phyloP scores from a whole-genome alignment of 176 grass and related monocot genomes.

The Paspalum notatum region DNA sequence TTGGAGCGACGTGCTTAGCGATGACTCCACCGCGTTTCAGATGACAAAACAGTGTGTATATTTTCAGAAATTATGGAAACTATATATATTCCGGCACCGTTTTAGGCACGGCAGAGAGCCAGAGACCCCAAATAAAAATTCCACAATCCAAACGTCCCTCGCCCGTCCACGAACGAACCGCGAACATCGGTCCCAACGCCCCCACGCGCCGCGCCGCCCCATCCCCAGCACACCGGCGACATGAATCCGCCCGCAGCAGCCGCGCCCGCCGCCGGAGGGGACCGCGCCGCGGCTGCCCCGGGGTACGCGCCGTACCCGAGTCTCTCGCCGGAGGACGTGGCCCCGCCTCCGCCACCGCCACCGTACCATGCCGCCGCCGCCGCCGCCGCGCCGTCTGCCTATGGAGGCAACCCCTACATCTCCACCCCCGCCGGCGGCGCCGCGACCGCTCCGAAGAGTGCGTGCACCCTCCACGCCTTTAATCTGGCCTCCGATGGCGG shows the following conservation, averaged over 20 bases:
- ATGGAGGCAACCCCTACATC: slow-evolving; percentile 77
- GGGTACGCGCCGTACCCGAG: slow-evolving; percentile 58
- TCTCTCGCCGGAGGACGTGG: slow-evolving; percentile 53
- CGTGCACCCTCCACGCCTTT: not conserved
- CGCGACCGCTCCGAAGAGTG: slow-evolving; percentile 61
- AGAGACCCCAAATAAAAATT: slow-evolving; percentile 25
- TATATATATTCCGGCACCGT: not conserved
- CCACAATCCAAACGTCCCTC: not conserved
- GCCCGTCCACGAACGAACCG: slow-evolving; percentile 16
- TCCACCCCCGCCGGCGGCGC: slow-evolving; percentile 44
- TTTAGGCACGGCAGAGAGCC: not conserved
- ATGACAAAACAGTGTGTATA: not conserved
- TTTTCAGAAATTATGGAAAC: too few species aligned
- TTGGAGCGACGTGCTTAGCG: not conserved
- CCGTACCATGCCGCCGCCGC: slow-evolving; percentile 45
- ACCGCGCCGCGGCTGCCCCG: slow-evolving; percentile 19
- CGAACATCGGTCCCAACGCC: slow-evolving; percentile 32
- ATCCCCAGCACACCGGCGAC: slow-evolving; percentile 12
- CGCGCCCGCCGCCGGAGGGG: slow-evolving; percentile 25
- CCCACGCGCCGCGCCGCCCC: not conserved
- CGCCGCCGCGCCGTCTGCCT: slow-evolving; percentile 47
- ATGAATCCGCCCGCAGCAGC: slow-evolving; percentile 58
- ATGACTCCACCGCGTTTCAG: slow-evolving; percentile 24
- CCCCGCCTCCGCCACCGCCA: slow-evolving; percentile 56
- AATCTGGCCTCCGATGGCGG: not conserved